These are phyloP conservation scores for Fusarium sp. DNA, from an alignment of 2,329 filamentous ascomycete species.

Conservation along the genomic window DNA sequence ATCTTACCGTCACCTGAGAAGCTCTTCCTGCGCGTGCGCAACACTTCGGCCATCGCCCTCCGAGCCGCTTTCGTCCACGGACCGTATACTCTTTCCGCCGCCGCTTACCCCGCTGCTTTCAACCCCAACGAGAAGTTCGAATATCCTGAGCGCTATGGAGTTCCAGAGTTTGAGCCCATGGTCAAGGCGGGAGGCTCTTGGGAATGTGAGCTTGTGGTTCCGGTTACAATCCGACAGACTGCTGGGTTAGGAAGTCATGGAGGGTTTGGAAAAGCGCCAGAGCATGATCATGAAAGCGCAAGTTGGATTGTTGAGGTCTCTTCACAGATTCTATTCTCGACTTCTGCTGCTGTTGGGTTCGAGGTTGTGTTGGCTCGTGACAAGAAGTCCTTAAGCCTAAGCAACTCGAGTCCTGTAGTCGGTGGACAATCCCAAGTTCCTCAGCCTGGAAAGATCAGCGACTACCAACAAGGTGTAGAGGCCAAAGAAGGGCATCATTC, in stretches of 20 bases:
- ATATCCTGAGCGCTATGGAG: constrained; percentile 73
- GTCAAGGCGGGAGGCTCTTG: constrained; percentile 92
- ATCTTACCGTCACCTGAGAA: constrained; percentile 85
- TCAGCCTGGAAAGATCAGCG: constrained; percentile 76
- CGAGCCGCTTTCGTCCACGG: constrained; percentile 96
- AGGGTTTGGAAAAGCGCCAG: constrained; percentile 55
- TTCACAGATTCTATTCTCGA: constrained; percentile 94
- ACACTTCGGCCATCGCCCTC: constrained; percentile 87
- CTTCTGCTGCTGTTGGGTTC: constrained; percentile 84
- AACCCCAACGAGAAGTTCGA: constrained; percentile 82
- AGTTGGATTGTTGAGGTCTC: constrained; percentile 92
- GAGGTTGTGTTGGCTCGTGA: constrained; percentile 88
- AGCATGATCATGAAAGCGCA: constrained; percentile 64
- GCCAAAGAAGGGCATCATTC: constrained; percentile 66
- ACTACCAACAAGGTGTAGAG: constrained; percentile 73
- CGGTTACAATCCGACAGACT: constrained; percentile 75
- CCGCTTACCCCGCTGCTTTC: constrained; percentile 84
- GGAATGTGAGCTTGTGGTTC: constrained; percentile 81
- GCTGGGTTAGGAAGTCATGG: constrained; percentile 59
- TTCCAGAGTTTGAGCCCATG: constrained; percentile 94
- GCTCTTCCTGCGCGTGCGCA: constrained; percentile 88
- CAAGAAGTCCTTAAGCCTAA: constrained; percentile 79
- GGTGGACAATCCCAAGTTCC: constrained; percentile 58
- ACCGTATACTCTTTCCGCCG: constrained; percentile 88
- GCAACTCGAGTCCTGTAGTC: constrained; percentile 55